These are phyloP conservation scores for Pythium rishiriense DNA, from an alignment of 352 stramenopile genomes.

Conservation along the genomic window DNA sequence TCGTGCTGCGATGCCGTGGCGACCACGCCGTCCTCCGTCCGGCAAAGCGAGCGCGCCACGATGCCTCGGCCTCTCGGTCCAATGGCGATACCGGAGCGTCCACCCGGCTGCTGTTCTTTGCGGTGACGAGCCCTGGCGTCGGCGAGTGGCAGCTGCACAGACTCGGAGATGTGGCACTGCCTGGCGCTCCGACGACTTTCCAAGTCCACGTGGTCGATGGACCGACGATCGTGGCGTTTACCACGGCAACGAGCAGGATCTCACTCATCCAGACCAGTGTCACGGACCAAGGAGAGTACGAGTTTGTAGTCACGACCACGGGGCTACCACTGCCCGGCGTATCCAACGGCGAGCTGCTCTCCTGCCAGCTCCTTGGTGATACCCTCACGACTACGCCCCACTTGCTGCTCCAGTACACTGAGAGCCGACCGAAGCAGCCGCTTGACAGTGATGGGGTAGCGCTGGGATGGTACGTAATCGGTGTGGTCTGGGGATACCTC, in stretches of 20 bases:
- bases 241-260: not conserved
- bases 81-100: not conserved
- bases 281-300: slow-evolving; percentile 9
- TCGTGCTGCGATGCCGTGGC: slow-evolving; percentile 6
- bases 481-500: not conserved
- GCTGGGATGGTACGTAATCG: not conserved
- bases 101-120: slow-evolving; percentile 17
- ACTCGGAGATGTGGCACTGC: slow-evolving; percentile 14
- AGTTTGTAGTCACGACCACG: not conserved
- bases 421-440: not conserved
- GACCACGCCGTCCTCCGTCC: not conserved
- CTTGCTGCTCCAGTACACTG: slow-evolving; percentile 19
- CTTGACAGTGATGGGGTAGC: not conserved
- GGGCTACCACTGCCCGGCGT: not conserved
- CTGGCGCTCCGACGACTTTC: not conserved
- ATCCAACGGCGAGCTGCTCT: not conserved
- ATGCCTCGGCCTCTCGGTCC: not conserved
- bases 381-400: slow-evolving; percentile 9
- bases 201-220: slow-evolving; percentile 18
- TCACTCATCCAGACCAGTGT: slow-evolving; percentile 8
- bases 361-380: slow-evolving; percentile 20
- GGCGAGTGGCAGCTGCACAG: slow-evolving; percentile 12
- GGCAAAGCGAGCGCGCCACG: slow-evolving; percentile 16
- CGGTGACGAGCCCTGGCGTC: not conserved
- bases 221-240: slow-evolving; percentile 12